Evolutionary conservation across 139 green algal species (phyloP).

Genomic region (Chlorella ohadii): DNA sequence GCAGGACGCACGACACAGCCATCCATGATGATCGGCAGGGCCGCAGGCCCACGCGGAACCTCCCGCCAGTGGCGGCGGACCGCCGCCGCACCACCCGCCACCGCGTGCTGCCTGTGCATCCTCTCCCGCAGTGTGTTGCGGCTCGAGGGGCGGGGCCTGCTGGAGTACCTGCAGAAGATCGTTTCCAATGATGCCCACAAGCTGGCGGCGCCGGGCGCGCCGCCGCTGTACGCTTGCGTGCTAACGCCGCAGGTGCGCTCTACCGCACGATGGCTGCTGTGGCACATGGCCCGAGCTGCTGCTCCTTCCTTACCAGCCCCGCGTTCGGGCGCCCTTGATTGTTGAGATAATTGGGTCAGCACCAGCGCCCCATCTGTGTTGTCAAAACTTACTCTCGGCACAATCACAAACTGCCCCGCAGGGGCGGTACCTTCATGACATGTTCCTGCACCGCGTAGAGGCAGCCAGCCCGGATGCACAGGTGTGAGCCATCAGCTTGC

Average conservation of each 20-base stretch:
- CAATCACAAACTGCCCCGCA: background rate
- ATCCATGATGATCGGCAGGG: too few species aligned
- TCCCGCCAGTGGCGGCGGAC: background rate
- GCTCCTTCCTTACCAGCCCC: too few species aligned
- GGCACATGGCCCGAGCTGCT: background rate
- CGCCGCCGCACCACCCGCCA: background rate
- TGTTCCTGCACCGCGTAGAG: slow-evolving; percentile 13
- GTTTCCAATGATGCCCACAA: background rate
- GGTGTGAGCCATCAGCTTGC: too few species aligned
- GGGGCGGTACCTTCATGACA: slow-evolving; percentile 15
- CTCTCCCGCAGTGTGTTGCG: background rate
- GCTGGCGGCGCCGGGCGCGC: background rate
- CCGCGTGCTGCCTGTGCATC: background rate
- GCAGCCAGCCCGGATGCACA: background rate
- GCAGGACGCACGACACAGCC: too few species aligned
- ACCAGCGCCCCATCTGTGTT: too few species aligned
- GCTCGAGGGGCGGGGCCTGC: background rate
- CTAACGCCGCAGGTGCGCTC: slow-evolving; percentile 2
- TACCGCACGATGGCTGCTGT: background rate
- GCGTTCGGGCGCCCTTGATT: too few species aligned
- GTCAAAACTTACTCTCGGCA: too few species aligned
- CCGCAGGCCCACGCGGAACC: background rate
- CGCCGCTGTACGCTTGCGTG: slow-evolving; percentile 12
- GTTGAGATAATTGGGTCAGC: too few species aligned
- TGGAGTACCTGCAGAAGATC: background rate